Conservation (phyloP, 2,329 filamentous ascomycete species). For the Claviceps africana region DNA sequence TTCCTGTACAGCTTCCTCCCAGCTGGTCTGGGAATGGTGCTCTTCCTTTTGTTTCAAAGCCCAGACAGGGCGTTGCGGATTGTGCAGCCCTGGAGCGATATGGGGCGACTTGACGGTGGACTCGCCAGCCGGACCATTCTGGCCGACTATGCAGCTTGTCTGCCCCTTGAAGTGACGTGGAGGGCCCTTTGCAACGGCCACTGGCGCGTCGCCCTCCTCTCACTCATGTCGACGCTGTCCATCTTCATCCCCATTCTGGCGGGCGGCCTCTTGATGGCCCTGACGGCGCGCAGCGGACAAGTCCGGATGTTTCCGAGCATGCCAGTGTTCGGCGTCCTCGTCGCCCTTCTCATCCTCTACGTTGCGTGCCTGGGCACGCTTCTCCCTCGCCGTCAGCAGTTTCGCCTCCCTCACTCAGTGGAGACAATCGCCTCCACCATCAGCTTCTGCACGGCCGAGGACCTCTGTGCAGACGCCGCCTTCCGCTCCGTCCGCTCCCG, state of each 20-base stretch:
- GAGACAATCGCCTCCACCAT: constrained; percentile 63
- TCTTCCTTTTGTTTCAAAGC: constrained; percentile 53
- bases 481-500: constrained; percentile 58
- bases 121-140: constrained; percentile 50
- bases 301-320: constrained; percentile 60
- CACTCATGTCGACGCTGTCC: constrained; percentile 44
- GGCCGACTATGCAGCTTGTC: constrained; percentile 54
- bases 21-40: constrained; percentile 48
- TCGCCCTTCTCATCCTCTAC: constrained; percentile 59
- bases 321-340: constrained; percentile 57
- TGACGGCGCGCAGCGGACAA: constrained; percentile 37
- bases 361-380: constrained; percentile 47
- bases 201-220: constrained; percentile 49
- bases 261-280: constrained; percentile 60
- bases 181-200: constrained; percentile 47
- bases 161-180: constrained; percentile 45
- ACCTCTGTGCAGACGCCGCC: constrained; percentile 55
- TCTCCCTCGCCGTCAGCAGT: constrained; percentile 44
- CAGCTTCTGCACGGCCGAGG: constrained; percentile 61
- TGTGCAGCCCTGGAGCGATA: constrained; percentile 55
- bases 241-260: constrained; percentile 51
- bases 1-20: constrained; percentile 76
- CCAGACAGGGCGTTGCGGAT: constrained; percentile 52
- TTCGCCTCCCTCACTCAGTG: constrained; percentile 59
- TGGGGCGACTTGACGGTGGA: constrained; percentile 42